Percentiles rank a stretch among this genome's conserved stretches.
Conservation (phyloP, 2,329 filamentous ascomycete species). For the Sarocladium kiliense region DNA sequence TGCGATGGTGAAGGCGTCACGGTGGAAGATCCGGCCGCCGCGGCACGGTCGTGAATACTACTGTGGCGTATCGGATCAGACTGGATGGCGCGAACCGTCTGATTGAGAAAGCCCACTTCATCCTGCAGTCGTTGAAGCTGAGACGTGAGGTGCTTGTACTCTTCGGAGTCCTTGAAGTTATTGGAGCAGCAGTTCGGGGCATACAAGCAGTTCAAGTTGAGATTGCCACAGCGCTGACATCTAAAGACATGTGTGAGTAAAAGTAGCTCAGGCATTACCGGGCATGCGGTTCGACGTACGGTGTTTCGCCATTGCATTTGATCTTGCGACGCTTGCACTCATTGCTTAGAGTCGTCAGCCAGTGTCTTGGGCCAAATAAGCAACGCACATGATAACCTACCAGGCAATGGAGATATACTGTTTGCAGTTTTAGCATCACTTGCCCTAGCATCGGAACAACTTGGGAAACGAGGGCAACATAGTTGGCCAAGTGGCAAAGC, state of each 20-base stretch:
- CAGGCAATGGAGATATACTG: constrained; percentile 59
- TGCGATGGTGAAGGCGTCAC: constrained; percentile 39
- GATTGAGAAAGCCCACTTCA: constrained; percentile 74
- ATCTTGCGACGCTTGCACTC: constrained; percentile 73
- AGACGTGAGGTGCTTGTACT: constrained; percentile 75
- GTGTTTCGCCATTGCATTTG: constrained; percentile 67
- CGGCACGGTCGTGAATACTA: constrained; percentile 36
- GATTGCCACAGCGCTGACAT: constrained; percentile 63
- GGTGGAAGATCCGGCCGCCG: constrained; percentile 25
- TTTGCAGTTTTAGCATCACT: background rate
- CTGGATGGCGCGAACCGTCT: constrained; percentile 64
- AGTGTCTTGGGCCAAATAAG: background rate
- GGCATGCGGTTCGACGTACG: constrained; percentile 18
- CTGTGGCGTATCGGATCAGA: constrained; percentile 42
- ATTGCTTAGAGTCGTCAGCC: constrained; percentile 41
- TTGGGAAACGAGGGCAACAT: too few species aligned
- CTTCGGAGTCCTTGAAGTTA: constrained; percentile 87
- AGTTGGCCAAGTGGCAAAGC: constrained; percentile 9
- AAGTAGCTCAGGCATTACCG: background rate
- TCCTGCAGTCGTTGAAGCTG: constrained; percentile 74
- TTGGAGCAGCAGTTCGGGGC: constrained; percentile 63
- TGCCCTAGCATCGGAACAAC: too few species aligned
- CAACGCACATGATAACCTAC: constrained; percentile 30
- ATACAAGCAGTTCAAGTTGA: constrained; percentile 62
- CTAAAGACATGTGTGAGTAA: too few species aligned